These are phyloP conservation scores for Mortierella sp. DNA, from an alignment of 371 early-diverging fungal species.

Conservation along the genomic window DNA sequence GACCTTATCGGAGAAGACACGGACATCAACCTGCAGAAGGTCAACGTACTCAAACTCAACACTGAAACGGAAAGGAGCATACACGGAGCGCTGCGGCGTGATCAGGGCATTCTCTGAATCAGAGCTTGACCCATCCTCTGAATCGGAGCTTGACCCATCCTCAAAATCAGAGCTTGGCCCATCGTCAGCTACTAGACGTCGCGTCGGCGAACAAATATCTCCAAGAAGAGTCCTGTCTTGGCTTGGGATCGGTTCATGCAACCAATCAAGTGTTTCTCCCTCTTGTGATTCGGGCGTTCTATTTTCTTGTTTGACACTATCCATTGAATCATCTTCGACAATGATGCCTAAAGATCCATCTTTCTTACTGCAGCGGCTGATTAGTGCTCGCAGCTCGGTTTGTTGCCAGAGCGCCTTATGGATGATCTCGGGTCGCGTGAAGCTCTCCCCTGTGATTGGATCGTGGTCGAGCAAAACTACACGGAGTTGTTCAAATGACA, in stretches of 20 bases:
- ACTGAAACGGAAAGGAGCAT: slow-evolving; percentile 71
- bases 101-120: neutral
- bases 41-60: slow-evolving; percentile 64
- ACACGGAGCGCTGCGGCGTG: slow-evolving; percentile 54
- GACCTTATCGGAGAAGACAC: slow-evolving; percentile 62
- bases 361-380: slow-evolving; percentile 46
- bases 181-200: neutral
- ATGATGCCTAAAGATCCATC: slow-evolving; percentile 3
- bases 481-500: slow-evolving; percentile 69
- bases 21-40: slow-evolving; percentile 55
- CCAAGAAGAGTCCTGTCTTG: slow-evolving; percentile 13
- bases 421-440: slow-evolving; percentile 57
- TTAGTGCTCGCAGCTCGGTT: slow-evolving; percentile 59
- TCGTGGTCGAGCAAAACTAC: slow-evolving; percentile 60
- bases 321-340: neutral
- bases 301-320: neutral
- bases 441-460: slow-evolving; percentile 56
- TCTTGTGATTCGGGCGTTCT: neutral
- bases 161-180: neutral
- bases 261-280: neutral
- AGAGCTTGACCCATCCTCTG: neutral
- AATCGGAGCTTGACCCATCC: neutral
- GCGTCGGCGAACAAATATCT: slow-evolving; percentile 6
- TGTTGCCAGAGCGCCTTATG: slow-evolving; percentile 71
- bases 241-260: slow-evolving; percentile 3